phyloP scores from a whole-genome alignment of 306 rosid species.

The Clitoria ternatea region DNA sequence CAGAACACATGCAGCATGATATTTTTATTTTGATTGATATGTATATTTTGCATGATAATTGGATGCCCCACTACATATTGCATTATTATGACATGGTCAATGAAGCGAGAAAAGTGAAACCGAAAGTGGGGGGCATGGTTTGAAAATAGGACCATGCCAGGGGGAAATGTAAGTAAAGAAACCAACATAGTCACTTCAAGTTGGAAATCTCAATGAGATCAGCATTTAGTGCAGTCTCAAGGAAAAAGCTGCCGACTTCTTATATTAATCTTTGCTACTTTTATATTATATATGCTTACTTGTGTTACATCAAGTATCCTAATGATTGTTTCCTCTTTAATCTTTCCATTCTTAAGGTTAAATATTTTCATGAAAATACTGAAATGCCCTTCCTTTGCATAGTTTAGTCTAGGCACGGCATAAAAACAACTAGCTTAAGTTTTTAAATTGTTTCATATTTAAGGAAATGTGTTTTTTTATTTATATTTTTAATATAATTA shows the following conservation, averaged over 20 bases:
- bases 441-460: too few relatives aligned
- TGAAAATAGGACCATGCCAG: not conserved
- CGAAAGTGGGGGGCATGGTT: slow-evolving; percentile 18
- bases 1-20: not conserved
- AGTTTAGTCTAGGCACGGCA: too few relatives aligned
- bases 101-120: not conserved
- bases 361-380: not conserved
- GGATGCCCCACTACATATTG: slow-evolving; percentile 11
- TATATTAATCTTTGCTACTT: too few relatives aligned
- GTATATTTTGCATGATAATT: not conserved
- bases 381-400: not conserved
- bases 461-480: too few relatives aligned
- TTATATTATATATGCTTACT: not conserved
- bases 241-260: not conserved
- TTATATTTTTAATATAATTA: too few relatives aligned
- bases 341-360: too few relatives aligned
- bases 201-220: not conserved
- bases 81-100: not conserved
- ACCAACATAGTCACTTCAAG: slow-evolving; percentile 3
- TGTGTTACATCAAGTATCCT: not conserved
- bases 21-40: not conserved
- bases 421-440: too few relatives aligned
- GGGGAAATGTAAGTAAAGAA: not conserved
- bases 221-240: not conserved
- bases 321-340: not conserved